Percentiles rank a stretch among this genome's conserved stretches.
phyloP scores from a whole-genome alignment of 1,284 basidiomycete genomes.

The Testicularia cyperi region DNA sequence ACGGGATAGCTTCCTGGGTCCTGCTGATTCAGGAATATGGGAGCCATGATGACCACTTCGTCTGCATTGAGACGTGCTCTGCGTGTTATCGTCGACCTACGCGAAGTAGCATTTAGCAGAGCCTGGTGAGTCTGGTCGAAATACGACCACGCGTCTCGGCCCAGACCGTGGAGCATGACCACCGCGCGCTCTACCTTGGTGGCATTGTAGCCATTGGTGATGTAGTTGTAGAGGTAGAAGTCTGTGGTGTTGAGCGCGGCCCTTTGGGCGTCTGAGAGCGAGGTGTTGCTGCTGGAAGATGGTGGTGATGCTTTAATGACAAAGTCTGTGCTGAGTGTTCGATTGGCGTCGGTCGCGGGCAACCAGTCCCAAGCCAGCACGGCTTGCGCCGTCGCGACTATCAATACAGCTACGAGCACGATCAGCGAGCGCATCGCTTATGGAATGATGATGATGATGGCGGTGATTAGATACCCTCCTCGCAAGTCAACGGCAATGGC shows the following conservation, averaged over 20 bases:
- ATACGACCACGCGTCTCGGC: slow-evolving; percentile 44
- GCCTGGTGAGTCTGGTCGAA: slow-evolving; percentile 34
- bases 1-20: slow-evolving; percentile 31
- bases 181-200: slow-evolving; percentile 30
- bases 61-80: slow-evolving; percentile 12
- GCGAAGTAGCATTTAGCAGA: slow-evolving; percentile 34
- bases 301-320: slow-evolving; percentile 22
- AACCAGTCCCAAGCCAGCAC: slow-evolving; percentile 32
- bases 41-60: slow-evolving; percentile 46
- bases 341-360: slow-evolving; percentile 27
- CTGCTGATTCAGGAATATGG: slow-evolving; percentile 38
- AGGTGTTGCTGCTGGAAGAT: background rate
- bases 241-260: slow-evolving; percentile 11
- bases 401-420: background rate
- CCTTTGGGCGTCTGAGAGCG: slow-evolving; percentile 6
- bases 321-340: slow-evolving; percentile 29
- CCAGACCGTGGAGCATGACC: slow-evolving; percentile 40
- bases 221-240: slow-evolving; percentile 38
- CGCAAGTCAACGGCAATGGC: no score
- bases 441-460: background rate
- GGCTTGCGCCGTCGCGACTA: background rate
- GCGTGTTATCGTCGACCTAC: slow-evolving; percentile 9
- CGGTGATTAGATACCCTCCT: background rate
- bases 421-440: background rate
- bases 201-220: slow-evolving; percentile 24